Evolutionary conservation across 2,329 filamentous ascomycete genomes (phyloP).

Genomic region (Zalaria sp.): DNA sequence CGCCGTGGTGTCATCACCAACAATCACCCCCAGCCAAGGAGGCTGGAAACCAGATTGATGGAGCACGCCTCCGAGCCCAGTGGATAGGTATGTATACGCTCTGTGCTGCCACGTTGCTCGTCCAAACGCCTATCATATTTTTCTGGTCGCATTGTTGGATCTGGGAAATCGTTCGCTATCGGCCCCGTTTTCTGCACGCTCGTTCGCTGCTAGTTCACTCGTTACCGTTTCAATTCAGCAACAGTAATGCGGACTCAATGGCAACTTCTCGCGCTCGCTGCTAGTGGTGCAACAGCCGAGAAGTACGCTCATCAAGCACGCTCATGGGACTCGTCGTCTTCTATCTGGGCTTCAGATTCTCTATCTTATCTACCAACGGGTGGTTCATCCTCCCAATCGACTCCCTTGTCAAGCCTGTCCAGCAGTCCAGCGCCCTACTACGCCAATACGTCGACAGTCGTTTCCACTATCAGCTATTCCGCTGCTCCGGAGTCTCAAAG

Average conservation of each 20-base stretch:
- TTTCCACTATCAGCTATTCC: background rate
- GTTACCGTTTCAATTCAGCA: background rate
- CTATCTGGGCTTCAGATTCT: background rate
- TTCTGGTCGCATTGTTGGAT: background rate
- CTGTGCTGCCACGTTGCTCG: background rate
- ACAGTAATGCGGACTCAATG: background rate
- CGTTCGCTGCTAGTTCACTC: background rate
- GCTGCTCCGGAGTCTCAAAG: background rate
- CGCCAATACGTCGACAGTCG: background rate
- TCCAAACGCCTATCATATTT: background rate
- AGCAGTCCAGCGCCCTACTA: background rate
- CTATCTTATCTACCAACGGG: background rate
- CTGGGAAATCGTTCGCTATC: background rate
- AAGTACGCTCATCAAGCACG: background rate
- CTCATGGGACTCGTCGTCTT: background rate
- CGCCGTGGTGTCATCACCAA: background rate
- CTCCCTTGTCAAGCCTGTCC: background rate
- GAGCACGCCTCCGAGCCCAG: background rate
- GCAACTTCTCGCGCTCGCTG: background rate
- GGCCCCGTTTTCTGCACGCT: background rate
- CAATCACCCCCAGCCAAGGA: background rate
- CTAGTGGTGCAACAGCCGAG: background rate
- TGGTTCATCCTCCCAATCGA: background rate
- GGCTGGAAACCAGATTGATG: background rate
- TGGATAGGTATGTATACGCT: background rate